Percentiles rank a stretch among this genome's conserved stretches.
Evolutionary conservation across 352 stramenopile species (phyloP).

Genomic region (Phytophthora citricola): DNA sequence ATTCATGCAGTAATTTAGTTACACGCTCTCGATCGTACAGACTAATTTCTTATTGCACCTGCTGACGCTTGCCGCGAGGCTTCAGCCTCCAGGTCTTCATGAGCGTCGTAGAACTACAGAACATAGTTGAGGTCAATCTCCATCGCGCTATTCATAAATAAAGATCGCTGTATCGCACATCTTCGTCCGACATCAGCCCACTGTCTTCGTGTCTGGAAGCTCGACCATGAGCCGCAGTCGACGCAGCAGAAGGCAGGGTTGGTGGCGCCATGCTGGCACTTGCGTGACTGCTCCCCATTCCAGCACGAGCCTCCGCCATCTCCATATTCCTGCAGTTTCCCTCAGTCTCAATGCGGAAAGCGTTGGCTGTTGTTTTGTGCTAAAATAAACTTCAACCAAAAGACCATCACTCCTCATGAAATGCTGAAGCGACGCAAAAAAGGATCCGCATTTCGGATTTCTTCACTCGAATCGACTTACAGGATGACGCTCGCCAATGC

Average conservation of each 20-base stretch:
- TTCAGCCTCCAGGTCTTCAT: slow-evolving; percentile 59
- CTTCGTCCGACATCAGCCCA: slow-evolving; percentile 60
- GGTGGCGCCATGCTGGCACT: slow-evolving; percentile 15
- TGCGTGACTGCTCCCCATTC: slow-evolving; percentile 4
- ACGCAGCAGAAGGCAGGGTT: neutral
- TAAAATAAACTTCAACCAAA: slow-evolving; percentile 45
- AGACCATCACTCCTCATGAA: slow-evolving; percentile 36
- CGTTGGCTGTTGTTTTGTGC: neutral
- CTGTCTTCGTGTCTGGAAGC: slow-evolving; percentile 56
- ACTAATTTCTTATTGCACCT: slow-evolving; percentile 5
- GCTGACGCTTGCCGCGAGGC: slow-evolving; percentile 28
- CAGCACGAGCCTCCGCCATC: slow-evolving; percentile 22
- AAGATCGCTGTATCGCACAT: slow-evolving; percentile 40
- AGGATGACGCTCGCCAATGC: slow-evolving; percentile 47
- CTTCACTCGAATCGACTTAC: neutral
- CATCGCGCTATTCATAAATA: neutral
- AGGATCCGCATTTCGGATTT: slow-evolving; percentile 32
- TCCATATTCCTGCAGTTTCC: slow-evolving; percentile 43
- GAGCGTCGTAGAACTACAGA: slow-evolving; percentile 74
- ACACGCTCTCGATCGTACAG: neutral
- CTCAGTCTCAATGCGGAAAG: slow-evolving; percentile 9
- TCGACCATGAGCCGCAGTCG: slow-evolving; percentile 8
- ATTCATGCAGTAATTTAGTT: slow-evolving; percentile 1
- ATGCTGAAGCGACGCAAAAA: slow-evolving; percentile 24
- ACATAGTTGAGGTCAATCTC: slow-evolving; percentile 5